These are phyloP conservation scores for Russula dissimulans DNA, from an alignment of 768 basidiomycete genomes.

Conservation along the genomic window DNA sequence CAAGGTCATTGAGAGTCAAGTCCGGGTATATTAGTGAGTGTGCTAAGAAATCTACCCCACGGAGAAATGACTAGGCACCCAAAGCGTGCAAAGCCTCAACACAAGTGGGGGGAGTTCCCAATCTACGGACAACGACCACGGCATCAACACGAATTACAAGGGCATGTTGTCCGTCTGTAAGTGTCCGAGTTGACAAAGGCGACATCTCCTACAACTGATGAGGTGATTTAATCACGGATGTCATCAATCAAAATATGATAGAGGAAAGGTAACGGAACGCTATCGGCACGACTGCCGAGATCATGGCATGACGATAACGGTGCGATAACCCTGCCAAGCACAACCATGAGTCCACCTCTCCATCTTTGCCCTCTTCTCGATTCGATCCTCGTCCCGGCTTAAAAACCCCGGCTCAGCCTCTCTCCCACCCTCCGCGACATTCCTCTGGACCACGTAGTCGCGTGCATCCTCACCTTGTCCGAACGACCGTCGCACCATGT, in stretches of 20 bases:
- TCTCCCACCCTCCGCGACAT: no score
- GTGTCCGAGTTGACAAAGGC: constrained; percentile 5
- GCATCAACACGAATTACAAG: constrained; percentile 6
- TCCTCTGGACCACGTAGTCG: neutral
- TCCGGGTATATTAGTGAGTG: no score
- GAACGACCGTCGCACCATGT: neutral
- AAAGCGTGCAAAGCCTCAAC: constrained; percentile 13
- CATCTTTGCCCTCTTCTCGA: neutral
- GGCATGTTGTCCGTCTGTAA: constrained; percentile 17
- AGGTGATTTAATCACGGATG: no score
- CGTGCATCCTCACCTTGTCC: neutral
- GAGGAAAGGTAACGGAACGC: no score
- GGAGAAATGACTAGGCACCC: constrained; percentile 11
- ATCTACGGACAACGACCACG: constrained; percentile 19
- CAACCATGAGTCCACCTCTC: no score
- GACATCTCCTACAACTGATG: no score
- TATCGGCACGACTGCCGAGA: no score
- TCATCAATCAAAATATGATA: no score
- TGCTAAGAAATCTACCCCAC: constrained; percentile 4
- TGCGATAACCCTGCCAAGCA: no score
- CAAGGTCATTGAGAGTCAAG: neutral
- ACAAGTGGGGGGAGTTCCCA: constrained; percentile 2
- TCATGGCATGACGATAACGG: no score
- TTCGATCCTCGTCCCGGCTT: neutral
- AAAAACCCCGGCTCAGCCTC: neutral